phyloP scores from a whole-genome alignment of 305 asterid genomes.

The Fraxinus velutina region DNA sequence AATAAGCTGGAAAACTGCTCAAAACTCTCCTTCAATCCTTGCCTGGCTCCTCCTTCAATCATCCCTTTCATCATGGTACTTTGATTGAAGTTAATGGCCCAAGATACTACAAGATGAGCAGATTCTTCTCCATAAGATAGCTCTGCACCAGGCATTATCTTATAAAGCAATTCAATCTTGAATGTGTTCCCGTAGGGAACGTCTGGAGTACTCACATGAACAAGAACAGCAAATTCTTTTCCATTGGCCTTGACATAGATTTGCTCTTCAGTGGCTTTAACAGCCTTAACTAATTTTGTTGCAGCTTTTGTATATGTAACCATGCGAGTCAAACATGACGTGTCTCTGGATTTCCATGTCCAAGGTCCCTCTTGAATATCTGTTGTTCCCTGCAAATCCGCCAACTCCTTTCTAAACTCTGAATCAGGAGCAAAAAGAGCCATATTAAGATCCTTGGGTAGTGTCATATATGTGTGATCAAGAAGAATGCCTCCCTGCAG shows the following conservation, averaged over 20 bases:
- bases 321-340: slow-evolving; percentile 46
- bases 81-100: slow-evolving; percentile 65
- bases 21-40: slow-evolving; percentile 76
- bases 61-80: slow-evolving; percentile 72
- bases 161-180: slow-evolving; percentile 64
- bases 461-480: slow-evolving; percentile 48
- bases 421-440: slow-evolving; percentile 63
- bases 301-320: slow-evolving; percentile 69
- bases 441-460: slow-evolving; percentile 56
- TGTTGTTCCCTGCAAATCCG: slow-evolving; percentile 58
- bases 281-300: slow-evolving; percentile 66
- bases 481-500: slow-evolving; percentile 72
- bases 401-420: slow-evolving; percentile 47
- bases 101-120: slow-evolving; percentile 58
- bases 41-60: slow-evolving; percentile 71
- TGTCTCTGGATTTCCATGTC: slow-evolving; percentile 50
- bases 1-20: slow-evolving; percentile 56
- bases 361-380: slow-evolving; percentile 66
- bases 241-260: slow-evolving; percentile 50
- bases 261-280: slow-evolving; percentile 77
- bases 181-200: slow-evolving; percentile 81
- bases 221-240: slow-evolving; percentile 52
- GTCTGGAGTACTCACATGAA: slow-evolving; percentile 68
- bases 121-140: slow-evolving; percentile 49
- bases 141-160: slow-evolving; percentile 49